Percentiles rank a stretch among this genome's conserved stretches.
Conservation (phyloP, 2,329 filamentous ascomycete species). For the Neobulgaria alba region DNA sequence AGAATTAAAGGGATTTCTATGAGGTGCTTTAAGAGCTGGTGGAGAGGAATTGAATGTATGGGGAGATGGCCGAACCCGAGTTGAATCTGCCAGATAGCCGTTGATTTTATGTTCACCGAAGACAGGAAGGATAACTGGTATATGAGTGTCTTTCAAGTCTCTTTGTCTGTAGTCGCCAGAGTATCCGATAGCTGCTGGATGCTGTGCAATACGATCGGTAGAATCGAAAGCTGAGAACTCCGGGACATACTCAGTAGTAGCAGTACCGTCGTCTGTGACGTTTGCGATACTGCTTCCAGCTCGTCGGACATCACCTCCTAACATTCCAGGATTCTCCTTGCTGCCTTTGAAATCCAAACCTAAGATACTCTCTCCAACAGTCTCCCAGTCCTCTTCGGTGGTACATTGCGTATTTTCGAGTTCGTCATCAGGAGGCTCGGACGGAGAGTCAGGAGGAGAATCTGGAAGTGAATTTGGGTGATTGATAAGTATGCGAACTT, state of each 20-base stretch:
- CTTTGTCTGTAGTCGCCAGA: conserved; percentile 22
- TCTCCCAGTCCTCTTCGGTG: conserved; percentile 1
- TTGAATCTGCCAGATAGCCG: conserved; percentile 25
- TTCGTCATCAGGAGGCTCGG: neutral
- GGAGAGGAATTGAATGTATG: conserved; percentile 11
- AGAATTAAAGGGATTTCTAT: conserved; percentile 24
- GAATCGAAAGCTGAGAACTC: conserved; percentile 19
- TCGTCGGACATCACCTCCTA: neutral
- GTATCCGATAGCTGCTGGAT: conserved; percentile 21
- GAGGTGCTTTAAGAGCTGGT: conserved; percentile 14
- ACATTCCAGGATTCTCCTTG: neutral
- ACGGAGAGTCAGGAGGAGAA: conserved; percentile 15
- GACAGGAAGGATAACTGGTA: conserved; percentile 22
- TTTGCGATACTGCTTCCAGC: conserved; percentile 4
- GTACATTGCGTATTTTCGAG: neutral
- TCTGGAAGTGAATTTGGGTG: conserved; percentile 12
- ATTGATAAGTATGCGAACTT: conserved; percentile 18
- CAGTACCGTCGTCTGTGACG: conserved; percentile 1
- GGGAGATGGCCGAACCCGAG: conserved; percentile 12
- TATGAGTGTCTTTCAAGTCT: conserved; percentile 21
- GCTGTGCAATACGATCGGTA: conserved; percentile 23
- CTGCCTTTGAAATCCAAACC: neutral
- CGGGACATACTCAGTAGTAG: conserved; percentile 2
- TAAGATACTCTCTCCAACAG: conserved; percentile 1
- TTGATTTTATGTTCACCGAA: conserved; percentile 24